Conservation (phyloP, 208 protist species). For the Leptomonas pyrrhocoris region DNA sequence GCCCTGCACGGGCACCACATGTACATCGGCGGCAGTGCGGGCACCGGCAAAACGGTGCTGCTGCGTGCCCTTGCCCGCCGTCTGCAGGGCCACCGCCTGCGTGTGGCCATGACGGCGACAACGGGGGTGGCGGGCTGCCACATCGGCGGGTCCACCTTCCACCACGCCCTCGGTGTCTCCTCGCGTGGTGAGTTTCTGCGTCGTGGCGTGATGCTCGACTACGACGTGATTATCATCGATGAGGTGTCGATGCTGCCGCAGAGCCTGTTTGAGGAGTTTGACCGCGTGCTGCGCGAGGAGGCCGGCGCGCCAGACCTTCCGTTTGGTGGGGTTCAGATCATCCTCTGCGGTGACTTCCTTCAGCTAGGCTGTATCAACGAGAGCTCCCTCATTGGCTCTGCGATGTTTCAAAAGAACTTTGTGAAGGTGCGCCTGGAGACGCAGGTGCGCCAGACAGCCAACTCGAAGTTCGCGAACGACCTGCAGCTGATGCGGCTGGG, state of each 20-base stretch:
- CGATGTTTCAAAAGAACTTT: slow-evolving; percentile 73
- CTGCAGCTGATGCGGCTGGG: slow-evolving; percentile 81
- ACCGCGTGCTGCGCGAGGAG: slow-evolving; percentile 77
- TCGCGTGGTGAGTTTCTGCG: slow-evolving; percentile 80
- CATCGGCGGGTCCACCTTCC: slow-evolving; percentile 91
- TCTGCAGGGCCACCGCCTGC: slow-evolving; percentile 75
- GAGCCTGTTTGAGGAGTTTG: slow-evolving; percentile 89
- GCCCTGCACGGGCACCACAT: slow-evolving; percentile 82
- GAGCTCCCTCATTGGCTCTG: slow-evolving; percentile 68
- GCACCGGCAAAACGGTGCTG: slow-evolving; percentile 90
- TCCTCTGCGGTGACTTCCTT: slow-evolving; percentile 93
- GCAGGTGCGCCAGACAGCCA: slow-evolving; percentile 68
- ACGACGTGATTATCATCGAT: slow-evolving; percentile 93
- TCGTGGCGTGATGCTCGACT: slow-evolving; percentile 70
- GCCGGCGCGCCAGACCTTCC: slow-evolving; percentile 84
- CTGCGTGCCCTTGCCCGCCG: slow-evolving; percentile 71
- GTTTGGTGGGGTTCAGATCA: slow-evolving; percentile 94
- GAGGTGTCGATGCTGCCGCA: slow-evolving; percentile 92
- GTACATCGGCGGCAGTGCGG: slow-evolving; percentile 89
- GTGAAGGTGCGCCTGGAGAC: slow-evolving; percentile 78
- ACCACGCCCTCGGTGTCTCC: slow-evolving; percentile 86
- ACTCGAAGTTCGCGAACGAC: slow-evolving; percentile 69
- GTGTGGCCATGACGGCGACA: slow-evolving; percentile 90
- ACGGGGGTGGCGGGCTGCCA: slow-evolving; percentile 91
- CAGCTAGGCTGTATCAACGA: slow-evolving; percentile 92